Percentiles rank a stretch among this genome's conserved stretches.
Conservation (phyloP, 257 asterid species). For the Nicotiana tomentosiformis region DNA sequence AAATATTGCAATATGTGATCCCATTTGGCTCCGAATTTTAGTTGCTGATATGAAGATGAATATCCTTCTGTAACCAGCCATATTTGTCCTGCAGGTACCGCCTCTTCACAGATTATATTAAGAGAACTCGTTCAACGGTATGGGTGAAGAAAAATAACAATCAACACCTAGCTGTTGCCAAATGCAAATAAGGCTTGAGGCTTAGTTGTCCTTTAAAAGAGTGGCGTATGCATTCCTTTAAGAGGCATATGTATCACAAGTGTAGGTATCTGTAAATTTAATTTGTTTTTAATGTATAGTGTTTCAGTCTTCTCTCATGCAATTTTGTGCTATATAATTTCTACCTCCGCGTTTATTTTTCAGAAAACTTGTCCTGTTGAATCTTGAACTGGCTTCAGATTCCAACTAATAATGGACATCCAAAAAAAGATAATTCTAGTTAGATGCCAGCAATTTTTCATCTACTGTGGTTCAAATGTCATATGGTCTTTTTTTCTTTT, state of each 20-base stretch:
- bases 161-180: conserved; percentile 34
- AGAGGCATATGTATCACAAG: background rate
- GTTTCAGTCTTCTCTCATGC: background rate
- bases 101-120: conserved; percentile 54
- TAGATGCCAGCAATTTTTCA: background rate
- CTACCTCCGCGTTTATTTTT: too few species aligned
- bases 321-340: too few species aligned
- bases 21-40: background rate
- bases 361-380: background rate
- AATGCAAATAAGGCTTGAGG: conserved; percentile 20
- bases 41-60: background rate
- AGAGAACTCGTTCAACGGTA: conserved; percentile 64
- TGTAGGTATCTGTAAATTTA: background rate
- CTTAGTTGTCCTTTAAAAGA: background rate
- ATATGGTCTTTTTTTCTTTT: too few species aligned
- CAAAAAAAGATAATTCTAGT: background rate
- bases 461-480: background rate
- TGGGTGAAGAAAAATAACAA: conserved; percentile 56
- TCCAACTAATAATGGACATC: background rate
- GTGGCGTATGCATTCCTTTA: background rate
- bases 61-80: background rate
- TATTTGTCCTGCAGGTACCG: conserved; percentile 51
- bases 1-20: background rate
- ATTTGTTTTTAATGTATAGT: background rate
- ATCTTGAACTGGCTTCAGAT: background rate